Base-by-base conservation (phyloP, 176 grass and related monocot species). In the Zea luxurians region DNA sequence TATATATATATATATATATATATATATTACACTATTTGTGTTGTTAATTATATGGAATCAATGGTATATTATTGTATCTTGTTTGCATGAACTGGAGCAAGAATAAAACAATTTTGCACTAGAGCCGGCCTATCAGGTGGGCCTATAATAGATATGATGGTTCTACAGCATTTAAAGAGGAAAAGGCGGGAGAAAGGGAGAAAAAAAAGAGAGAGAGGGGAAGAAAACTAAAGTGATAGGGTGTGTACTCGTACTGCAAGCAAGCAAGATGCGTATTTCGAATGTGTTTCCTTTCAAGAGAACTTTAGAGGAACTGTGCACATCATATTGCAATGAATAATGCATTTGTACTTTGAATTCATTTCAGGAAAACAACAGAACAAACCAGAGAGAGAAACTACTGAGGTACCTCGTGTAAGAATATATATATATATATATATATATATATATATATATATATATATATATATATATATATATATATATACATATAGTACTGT, bases 111-210 rank as follows among this genome's bases (percentile, higher is more conserved):
- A 54, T 38, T 53, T 40, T n/a, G 34, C 34, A 53, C 37, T 40
- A 37, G 35, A 52, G 13, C 13, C 7, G 9, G 3, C 48, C 38
- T 52, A 72, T 72, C 47, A 73, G 70, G 48, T 73, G 70, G 35
- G 48, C 70, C 70, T 73, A 52, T 73, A 18, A 55, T 38, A 0
- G 70, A 72, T 72, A 72, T 73, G 48, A 73, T 73, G 48, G 52
- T 73, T 40, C 48, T 54, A 16, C 48, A 11, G 4, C 34, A 73
- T 54, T 72, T 73, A 73, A 40, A 73, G 48, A 73, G 48, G 70
- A 73, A 73, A 72, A 54, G 48, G 40, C 1, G 1, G 35, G 54
- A 73, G 35, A 40, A 54, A 54, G 15, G 27, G 15, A 54, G 70
- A 73, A 11, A 38, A 16, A 10, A 13, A 27, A 27, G n/a, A 27